Base-by-base conservation (phyloP, 23 red algal genomes). In the Gracilaria caudata region DNA sequence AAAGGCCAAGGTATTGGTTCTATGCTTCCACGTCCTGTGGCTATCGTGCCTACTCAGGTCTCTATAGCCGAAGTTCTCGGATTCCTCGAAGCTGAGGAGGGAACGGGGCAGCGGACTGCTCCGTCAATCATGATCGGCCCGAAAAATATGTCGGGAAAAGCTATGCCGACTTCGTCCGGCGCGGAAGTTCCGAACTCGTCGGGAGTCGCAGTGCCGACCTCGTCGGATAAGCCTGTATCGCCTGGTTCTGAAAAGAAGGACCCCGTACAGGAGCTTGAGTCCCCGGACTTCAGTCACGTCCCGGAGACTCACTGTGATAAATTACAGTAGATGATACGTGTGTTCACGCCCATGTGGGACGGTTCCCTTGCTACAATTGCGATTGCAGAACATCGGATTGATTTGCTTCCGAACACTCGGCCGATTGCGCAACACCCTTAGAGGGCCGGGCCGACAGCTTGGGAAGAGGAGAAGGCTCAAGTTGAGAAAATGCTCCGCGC, bases 341-440 rank as follows among this genome's bases (percentile, higher is more conserved):
- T 13, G n/a, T 64, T 64, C 28, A 64, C 59, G n/a, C 20, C 59
- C 20, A 10, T 32, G 9, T 64, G 59, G 59, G n/a, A 64, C 28
- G 59, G 9, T 6, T 64, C 59, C 8, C n/a, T 64, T 8, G 7
- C 7, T 6, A 24, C 8, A 32, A 64, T 64, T 24, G n/a, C n/a
- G 59, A 64, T 64, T 64, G 28, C 59, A 7, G 59, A 64, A 64
- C 59, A 64, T 64, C 28, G 59, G n/a, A 10, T 64, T 16, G 9
- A 64, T 64, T 7, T 64, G 59, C n/a, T 64, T 16, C 59, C 59
- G 28, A 64, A 64, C 59, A 64, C n/a, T 64, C 59, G 28, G 59
- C n/a, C n/a, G 7, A 64, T 64, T 24, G 59, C n/a, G 11, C 59
- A 64, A 64, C 59, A 64, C 59, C 59, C 59, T 10, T 64, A 16